Base-by-base conservation (phyloP, 1,139 yeast species). In the Meyerozyma athensensis region DNA sequence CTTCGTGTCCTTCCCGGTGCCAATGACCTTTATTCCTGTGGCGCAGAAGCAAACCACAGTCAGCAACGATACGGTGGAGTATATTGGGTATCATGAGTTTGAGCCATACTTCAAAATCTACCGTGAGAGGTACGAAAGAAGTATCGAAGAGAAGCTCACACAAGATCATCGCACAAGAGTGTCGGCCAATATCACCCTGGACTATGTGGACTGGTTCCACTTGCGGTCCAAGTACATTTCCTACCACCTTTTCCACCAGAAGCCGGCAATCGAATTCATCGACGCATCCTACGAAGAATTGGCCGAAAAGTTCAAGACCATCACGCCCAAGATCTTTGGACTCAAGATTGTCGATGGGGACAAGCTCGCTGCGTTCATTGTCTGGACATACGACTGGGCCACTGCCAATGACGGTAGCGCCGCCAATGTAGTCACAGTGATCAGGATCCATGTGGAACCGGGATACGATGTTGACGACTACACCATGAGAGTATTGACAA, bases 1-100 rank as follows among this genome's bases (percentile, higher is more conserved):
- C 2, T 84, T 79, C 56, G 59, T 63, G 31, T 70, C 81, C 2
- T 56, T 62, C 39, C 74, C 65, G 30, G 75, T 77, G 7, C 78
- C 65, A 5, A 66, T 51, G 47, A 61, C 50, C 61, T 39, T 54
- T 22, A 43, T 54, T 5, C 35, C 32, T 13, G 18, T 28, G 3
- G 10, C 19, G 9, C n/a, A 16, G n/a, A 17, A 19, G 13, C 13
- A 4, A 2, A 16, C 19, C 19, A 28, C 19, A 16, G n/a, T 38
- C 8, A 36, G 37, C 16, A 39, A 38, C 7, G 46, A 18, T 17
- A 37, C 41, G 3, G 41, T 47, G 21, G 52, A 52, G 34, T 44
- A 53, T 14, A 43, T 66, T 16, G 43, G 49, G 20, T 69, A 55
- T 45, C 67, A 65, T 38, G 58, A 61, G 9, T 68, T 68, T 39